Conservation (phyloP, 2,329 filamentous ascomycete species). For the Fusarium dlaminii region DNA sequence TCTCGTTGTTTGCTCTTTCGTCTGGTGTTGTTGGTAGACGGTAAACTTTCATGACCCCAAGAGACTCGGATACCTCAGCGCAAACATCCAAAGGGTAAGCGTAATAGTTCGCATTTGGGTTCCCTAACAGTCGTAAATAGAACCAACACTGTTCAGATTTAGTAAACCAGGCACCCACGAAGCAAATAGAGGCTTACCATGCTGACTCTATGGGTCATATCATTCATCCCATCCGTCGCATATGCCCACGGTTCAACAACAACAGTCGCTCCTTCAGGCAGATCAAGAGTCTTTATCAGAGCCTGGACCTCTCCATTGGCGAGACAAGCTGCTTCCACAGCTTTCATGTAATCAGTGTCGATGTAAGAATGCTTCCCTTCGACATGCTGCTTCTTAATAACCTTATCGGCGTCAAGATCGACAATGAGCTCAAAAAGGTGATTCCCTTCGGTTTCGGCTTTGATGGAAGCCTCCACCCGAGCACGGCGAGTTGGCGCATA, state of each 20-base stretch:
- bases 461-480: slow-evolving; percentile 50
- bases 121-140: slow-evolving; percentile 46
- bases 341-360: slow-evolving; percentile 58
- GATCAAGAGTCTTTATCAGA: slow-evolving; percentile 52
- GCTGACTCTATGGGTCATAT: slow-evolving; percentile 57
- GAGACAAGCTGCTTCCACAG: slow-evolving; percentile 58
- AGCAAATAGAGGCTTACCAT: slow-evolving; percentile 51
- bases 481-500: slow-evolving; percentile 48
- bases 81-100: slow-evolving; percentile 64
- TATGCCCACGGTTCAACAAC: slow-evolving; percentile 66
- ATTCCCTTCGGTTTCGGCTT: slow-evolving; percentile 8
- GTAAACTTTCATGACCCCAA: slow-evolving; percentile 58
- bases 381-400: slow-evolving; percentile 45
- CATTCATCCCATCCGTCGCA: slow-evolving; percentile 62
- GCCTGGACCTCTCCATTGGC: slow-evolving; percentile 53
- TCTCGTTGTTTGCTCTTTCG: slow-evolving; percentile 46
- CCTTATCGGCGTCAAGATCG: slow-evolving; percentile 37
- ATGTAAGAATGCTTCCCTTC: slow-evolving; percentile 57
- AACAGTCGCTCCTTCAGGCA: slow-evolving; percentile 56
- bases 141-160: slow-evolving; percentile 37
- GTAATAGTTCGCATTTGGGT: slow-evolving; percentile 63
- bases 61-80: slow-evolving; percentile 57
- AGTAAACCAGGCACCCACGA: accelerated
- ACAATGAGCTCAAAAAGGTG: slow-evolving; percentile 45
- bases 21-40: slow-evolving; percentile 50